phyloP scores from a whole-genome alignment of 1,139 yeast genomes.

The Waltiozyma sp. region DNA sequence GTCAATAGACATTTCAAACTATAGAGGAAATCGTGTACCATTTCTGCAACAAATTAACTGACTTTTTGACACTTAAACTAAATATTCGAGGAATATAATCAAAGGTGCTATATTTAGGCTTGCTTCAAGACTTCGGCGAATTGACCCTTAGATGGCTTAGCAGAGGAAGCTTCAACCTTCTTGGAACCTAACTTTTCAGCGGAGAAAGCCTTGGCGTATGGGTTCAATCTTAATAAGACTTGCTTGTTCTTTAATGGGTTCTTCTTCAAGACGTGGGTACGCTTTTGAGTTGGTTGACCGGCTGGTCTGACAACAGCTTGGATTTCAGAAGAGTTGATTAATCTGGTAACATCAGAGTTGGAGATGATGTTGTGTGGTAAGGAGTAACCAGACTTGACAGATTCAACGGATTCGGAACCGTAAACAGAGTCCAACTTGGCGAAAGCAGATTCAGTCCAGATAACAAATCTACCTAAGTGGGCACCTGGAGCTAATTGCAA shows the following conservation, averaged over 20 bases:
- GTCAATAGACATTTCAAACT: background rate
- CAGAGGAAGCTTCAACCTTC: constrained; percentile 59
- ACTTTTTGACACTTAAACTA: background rate
- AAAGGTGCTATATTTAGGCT: constrained; percentile 23
- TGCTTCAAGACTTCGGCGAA: constrained; percentile 59
- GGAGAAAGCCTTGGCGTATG: constrained; percentile 96
- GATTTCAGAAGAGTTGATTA: constrained; percentile 98
- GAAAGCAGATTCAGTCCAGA: constrained; percentile 99
- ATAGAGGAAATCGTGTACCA: background rate
- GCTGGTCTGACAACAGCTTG: constrained; percentile 97
- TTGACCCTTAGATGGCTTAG: constrained; percentile 62
- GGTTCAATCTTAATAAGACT: constrained; percentile 96
- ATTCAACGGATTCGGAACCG: constrained; percentile 85
- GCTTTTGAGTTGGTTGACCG: constrained; percentile 89
- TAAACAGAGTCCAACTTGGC: constrained; percentile 94
- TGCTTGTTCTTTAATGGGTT: constrained; percentile 99
- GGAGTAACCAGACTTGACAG: constrained; percentile 81
- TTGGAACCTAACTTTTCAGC: constrained; percentile 84
- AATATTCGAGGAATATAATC: background rate
- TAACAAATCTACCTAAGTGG: constrained; percentile 98
- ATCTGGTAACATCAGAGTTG: constrained; percentile 92
- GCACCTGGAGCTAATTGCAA: constrained; percentile 99
- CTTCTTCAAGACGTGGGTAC: constrained; percentile 94
- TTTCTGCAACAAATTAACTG: background rate
- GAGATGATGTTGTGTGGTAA: constrained; percentile 91